These are phyloP conservation scores for Ammopiptanthus mongolicus DNA, from an alignment of 306 rosid genomes.

Conservation along the genomic window DNA sequence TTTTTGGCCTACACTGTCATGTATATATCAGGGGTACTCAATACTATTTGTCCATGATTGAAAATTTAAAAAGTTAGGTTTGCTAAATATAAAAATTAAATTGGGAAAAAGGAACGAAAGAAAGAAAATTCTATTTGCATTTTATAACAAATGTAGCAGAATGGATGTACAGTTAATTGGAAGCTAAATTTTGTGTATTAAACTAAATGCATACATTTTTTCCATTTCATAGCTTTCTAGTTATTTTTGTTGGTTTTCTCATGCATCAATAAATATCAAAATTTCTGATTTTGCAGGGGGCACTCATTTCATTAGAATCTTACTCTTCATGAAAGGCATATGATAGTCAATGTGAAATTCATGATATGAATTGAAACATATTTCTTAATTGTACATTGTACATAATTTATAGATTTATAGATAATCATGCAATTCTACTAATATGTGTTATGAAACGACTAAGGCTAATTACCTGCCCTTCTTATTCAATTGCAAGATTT, in stretches of 20 bases:
- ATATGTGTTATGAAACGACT: not conserved
- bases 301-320: not conserved
- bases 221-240: not conserved
- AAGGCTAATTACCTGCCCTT: not conserved
- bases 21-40: not conserved
- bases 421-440: not conserved
- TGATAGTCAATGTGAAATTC: constrained; percentile 5
- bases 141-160: not conserved
- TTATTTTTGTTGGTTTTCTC: not conserved
- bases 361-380: constrained; percentile 4
- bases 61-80: not conserved
- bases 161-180: not conserved
- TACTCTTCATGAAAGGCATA: not conserved
- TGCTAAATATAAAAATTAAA: not conserved
- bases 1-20: not conserved
- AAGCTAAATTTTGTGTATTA: not conserved
- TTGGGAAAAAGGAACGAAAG: not conserved
- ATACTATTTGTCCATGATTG: not conserved
- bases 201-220: not conserved
- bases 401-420: too few relatives aligned
- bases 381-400: not conserved
- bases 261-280: not conserved
- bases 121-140: not conserved
- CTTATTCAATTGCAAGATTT: not conserved
- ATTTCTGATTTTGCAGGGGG: not conserved